phyloP scores from a whole-genome alignment of 164 flowering plant genomes.

The Aristolochia fimbriata region DNA sequence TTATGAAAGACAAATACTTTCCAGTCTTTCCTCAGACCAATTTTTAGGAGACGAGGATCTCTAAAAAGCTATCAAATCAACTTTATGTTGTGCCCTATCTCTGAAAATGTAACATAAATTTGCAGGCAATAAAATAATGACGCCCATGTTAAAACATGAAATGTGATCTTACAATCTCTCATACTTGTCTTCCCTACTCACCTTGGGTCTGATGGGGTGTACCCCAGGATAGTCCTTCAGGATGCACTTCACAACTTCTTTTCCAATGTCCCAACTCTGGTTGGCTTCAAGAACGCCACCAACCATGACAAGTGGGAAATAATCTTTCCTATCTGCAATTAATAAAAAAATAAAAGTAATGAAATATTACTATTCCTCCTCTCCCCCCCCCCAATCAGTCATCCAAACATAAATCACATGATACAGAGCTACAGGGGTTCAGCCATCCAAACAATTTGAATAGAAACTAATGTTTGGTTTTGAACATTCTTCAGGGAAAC shows the following conservation, averaged over 20 bases:
- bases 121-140: not conserved
- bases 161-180: not conserved
- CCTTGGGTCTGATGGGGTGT: slow-evolving; percentile 80
- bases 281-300: slow-evolving; percentile 96
- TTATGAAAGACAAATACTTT: no score
- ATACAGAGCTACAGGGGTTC: not conserved
- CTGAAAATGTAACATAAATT: no score
- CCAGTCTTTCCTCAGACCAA: no score
- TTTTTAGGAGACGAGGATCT: no score
- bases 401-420: not conserved
- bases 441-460: not conserved
- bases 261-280: slow-evolving; percentile 75
- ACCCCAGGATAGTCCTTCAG: slow-evolving; percentile 57
- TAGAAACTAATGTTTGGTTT: not conserved
- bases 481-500: not conserved
- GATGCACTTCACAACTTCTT: slow-evolving; percentile 54
- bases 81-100: no score
- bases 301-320: slow-evolving; percentile 90
- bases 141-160: not conserved
- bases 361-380: no score
- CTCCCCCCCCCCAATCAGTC: not conserved
- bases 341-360: not conserved
- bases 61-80: no score
- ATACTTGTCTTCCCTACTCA: slow-evolving; percentile 14
- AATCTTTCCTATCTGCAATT: slow-evolving; percentile 61